Base-by-base conservation (phyloP, 1,284 basidiomycete genomes). In the Xerocomus minutiporus region DNA sequence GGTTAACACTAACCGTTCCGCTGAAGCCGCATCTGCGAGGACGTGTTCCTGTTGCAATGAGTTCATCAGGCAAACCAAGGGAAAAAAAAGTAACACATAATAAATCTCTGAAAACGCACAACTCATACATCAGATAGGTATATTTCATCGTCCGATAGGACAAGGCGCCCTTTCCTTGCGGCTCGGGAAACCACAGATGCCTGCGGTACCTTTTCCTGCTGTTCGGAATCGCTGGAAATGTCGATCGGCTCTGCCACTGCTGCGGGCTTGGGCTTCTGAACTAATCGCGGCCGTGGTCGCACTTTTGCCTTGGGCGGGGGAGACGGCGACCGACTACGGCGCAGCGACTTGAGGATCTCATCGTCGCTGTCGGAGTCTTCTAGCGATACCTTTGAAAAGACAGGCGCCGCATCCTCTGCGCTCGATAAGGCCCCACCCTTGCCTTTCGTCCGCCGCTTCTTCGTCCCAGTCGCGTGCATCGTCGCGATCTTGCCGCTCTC, bases 391-490 rank as follows among this genome's bases (percentile, higher is more conserved):
- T 42, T 36, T 15, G n/a, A 7, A 41, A 29, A 13, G 6, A 15
- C 17, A 40, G 3, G 44, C 48, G 23, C 51, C 40, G 42, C 52
- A 4, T 54, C 54, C 13, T 56, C 55, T 32, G 31, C 44, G 26
- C 47, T 51, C 39, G 51, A 47, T 32, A 52, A 53, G 51, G 50
- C 46, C 5, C 5, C 47, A 44, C 34, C 58, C 53, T 58, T 55
- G 29, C 46, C 59, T 55, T 63, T 67, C 65, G 74, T 75, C 17
- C 78, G 73, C 36, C 84, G 76, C 68, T 85, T 88, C 73, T 86
- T 88, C 48, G 81, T 88, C 20, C 85, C 86, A n/a, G 75, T 76
- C 11, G 78, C 57, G 41, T 75, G 76, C 86, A 88, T 88, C 45
- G 77, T 79, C 4, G 71, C 73, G n/a, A 72, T 68, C 66, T 72